These are phyloP conservation scores for Lupinus albus DNA, from an alignment of 306 rosid genomes.

Conservation along the genomic window DNA sequence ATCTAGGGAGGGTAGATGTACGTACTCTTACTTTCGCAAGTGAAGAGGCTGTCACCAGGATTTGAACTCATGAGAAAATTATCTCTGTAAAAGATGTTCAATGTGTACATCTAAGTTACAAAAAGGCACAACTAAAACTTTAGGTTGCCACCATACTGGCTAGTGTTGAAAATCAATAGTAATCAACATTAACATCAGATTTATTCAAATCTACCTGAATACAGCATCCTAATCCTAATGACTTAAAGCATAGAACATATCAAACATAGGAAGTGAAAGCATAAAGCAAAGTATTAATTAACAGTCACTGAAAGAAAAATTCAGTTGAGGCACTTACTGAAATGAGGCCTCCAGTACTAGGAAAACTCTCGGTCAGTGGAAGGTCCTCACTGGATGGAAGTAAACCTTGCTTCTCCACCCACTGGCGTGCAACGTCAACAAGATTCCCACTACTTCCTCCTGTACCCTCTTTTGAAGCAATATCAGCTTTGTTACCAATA, in stretches of 20 bases:
- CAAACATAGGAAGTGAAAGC: background rate
- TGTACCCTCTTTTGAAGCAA: constrained; percentile 69
- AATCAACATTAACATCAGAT: background rate
- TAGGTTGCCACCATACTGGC: constrained; percentile 2
- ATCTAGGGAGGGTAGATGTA: too few relatives aligned
- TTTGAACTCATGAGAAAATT: too few relatives aligned
- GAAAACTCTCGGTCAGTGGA: constrained; percentile 72
- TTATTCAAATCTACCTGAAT: background rate
- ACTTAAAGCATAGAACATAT: background rate
- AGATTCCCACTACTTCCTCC: constrained; percentile 77
- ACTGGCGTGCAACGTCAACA: constrained; percentile 74
- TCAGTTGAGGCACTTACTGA: constrained; percentile 51
- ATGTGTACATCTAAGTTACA: background rate
- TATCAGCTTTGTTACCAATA: constrained; percentile 73
- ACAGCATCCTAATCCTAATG: constrained; percentile 7
- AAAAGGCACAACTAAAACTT: background rate
- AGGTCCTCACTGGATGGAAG: constrained; percentile 77
- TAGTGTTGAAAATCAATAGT: background rate
- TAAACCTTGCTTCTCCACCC: constrained; percentile 87
- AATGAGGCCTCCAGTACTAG: constrained; percentile 63
- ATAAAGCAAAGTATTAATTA: background rate
- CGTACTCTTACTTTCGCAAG: too few relatives aligned
- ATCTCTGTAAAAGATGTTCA: background rate
- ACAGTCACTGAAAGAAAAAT: constrained; percentile 9
- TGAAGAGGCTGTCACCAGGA: too few relatives aligned